These are phyloP conservation scores for Debaryomyces prosopidis DNA, from an alignment of 805 yeast species.

Conservation along the genomic window DNA sequence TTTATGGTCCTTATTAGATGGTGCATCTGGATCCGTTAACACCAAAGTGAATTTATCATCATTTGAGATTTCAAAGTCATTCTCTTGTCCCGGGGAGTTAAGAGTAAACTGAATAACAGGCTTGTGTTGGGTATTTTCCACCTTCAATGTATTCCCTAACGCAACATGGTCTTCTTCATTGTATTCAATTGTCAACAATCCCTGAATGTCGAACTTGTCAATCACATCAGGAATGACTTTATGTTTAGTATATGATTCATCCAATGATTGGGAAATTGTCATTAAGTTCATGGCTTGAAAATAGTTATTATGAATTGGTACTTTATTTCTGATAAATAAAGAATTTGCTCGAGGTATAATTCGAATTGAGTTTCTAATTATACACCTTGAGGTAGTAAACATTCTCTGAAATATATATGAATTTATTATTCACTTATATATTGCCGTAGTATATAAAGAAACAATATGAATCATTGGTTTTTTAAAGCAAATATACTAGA, in stretches of 20 bases:
- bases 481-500: background rate
- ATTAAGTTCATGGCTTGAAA: conserved; percentile 37
- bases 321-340: background rate
- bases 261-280: conserved; percentile 56
- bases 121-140: conserved; percentile 61
- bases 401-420: background rate
- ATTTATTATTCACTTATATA: background rate
- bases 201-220: conserved; percentile 49
- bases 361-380: background rate
- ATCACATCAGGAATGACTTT: conserved; percentile 55
- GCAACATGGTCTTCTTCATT: conserved; percentile 60
- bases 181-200: conserved; percentile 64
- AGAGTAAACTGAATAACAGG: conserved; percentile 72
- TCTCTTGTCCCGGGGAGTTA: conserved; percentile 44
- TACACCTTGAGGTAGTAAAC: background rate
- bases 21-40: conserved; percentile 94
- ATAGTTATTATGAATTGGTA: background rate
- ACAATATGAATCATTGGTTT: background rate
- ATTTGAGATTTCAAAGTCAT: conserved; percentile 40
- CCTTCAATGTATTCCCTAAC: conserved; percentile 72
- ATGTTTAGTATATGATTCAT: conserved; percentile 49
- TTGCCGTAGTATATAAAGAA: background rate
- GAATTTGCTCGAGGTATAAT: background rate
- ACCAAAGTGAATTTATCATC: conserved; percentile 69
- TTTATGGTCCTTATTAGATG: conserved; percentile 74